Conservation (phyloP, 805 yeast genomes). For the Yarrowia yakushimensis region DNA sequence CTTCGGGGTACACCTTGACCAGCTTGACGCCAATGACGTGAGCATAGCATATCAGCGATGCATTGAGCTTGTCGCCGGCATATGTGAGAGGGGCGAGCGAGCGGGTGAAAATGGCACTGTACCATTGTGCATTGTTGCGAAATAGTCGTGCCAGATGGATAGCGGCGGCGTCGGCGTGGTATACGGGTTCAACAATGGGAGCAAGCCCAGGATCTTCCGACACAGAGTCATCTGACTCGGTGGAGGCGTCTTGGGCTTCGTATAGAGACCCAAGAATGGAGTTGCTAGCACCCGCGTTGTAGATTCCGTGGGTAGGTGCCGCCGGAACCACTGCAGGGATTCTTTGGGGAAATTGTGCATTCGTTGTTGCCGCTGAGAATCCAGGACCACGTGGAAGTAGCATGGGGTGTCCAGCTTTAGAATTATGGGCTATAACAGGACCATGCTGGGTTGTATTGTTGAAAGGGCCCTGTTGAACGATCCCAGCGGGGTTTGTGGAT, state of each 20-base stretch:
- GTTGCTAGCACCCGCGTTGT: background rate
- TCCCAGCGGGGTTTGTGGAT: no score
- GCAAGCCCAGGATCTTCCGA: background rate
- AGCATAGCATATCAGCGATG: background rate
- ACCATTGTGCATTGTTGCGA: background rate
- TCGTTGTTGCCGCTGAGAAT: no score
- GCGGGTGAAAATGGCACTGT: background rate
- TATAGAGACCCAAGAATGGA: background rate
- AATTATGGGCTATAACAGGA: no score
- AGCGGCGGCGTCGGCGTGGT: background rate
- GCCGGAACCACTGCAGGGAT: no score
- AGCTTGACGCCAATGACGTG: background rate
- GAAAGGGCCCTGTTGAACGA: no score
- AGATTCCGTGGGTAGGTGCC: no score
- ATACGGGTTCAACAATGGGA: background rate
- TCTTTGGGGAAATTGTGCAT: no score
- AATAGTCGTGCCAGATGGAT: background rate
- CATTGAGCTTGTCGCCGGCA: background rate
- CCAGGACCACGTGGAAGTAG: no score
- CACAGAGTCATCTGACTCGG: background rate
- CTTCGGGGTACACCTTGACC: background rate
- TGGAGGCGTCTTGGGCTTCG: background rate
- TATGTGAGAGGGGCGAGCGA: no score
- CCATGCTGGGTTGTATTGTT: no score
- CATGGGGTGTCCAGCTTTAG: no score